Base-by-base conservation (phyloP, 164 flowering plant species). In the Liquidambar formosana region DNA sequence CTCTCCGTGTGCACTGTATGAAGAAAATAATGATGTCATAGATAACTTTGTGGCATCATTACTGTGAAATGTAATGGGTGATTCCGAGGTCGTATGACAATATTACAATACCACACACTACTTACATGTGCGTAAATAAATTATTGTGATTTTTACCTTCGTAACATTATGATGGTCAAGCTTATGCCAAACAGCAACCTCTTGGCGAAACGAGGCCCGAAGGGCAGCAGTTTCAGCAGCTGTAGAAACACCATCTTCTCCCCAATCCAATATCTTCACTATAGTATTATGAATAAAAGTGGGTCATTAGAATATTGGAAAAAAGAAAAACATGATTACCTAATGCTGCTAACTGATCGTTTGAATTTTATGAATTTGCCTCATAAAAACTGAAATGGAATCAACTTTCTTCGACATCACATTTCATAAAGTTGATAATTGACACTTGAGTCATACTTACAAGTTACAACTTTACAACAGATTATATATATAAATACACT, bases 201-300 rank as follows among this genome's bases (percentile, higher is more conserved):
- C 99, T 79, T 89, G 92, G 63, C 69, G 78, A 79, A 94, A 94
- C 41, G 95, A 83, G 53, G 87, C 78, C 67, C 97, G 88, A 47
- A 92, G 85, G 67, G 86, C 80, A 70, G 94, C 88, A 69, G 85
- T 82, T 85, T 95, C 96, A 71, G 94, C 84, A 68, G 78, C 80
- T 19, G 90, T 90, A 72, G 90, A 84, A 67, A 82, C 54, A 49
- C 94, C 96, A 75, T 95, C 99, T 70, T 92, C 99, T 5, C 97
- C 99, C 97, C 99, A 95, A 52, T 95, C 97, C 85, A 95, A 79
- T 41, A 95, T 70, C 79, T 95, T 95, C 75, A 91, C 99, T 94
- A 68, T 59, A 76, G 56, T 58, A 70, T 33, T 68, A 38, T 66
- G 65, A 49, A 71, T 26, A 64, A 66, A 43, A 79, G 8, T 14